phyloP scores from a whole-genome alignment of 2,329 filamentous ascomycete species.

The Sclerotinia glacialis region DNA sequence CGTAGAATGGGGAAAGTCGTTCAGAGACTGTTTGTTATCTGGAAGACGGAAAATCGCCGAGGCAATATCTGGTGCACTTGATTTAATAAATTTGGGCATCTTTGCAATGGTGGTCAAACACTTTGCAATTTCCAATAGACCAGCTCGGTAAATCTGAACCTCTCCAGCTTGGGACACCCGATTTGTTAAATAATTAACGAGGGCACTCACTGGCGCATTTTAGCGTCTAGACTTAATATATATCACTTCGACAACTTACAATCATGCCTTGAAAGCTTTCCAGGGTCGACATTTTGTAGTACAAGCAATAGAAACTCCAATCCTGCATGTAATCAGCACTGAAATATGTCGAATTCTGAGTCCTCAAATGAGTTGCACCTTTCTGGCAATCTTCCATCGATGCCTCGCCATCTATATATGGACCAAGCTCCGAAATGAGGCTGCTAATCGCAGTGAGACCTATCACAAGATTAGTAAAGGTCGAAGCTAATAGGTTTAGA shows the following conservation, averaged over 20 bases:
- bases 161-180: conserved; percentile 15
- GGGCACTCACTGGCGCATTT: conserved; percentile 26
- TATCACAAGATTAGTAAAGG: not conserved
- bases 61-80: conserved; percentile 7
- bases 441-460: conserved; percentile 10
- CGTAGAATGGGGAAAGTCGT: conserved; percentile 27
- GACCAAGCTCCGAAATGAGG: conserved; percentile 17
- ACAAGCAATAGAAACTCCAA: conserved; percentile 27
- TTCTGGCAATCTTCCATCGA: conserved; percentile 28
- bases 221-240: not conserved
- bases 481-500: not conserved
- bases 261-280: conserved; percentile 27
- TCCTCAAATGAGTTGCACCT: conserved; percentile 22
- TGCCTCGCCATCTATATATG: conserved; percentile 18
- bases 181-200: conserved; percentile 30
- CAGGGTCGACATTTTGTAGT: conserved; percentile 20
- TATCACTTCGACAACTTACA: conserved; percentile 16
- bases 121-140: conserved; percentile 20
- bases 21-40: conserved; percentile 10
- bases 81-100: conserved; percentile 19
- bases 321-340: conserved; percentile 24
- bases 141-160: conserved; percentile 21
- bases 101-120: conserved; percentile 15
- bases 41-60: conserved; percentile 13
- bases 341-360: not conserved